These are phyloP conservation scores for Cyclotella choctawhatcheeana DNA, from an alignment of 108 stramenopile species.

Conservation along the genomic window DNA sequence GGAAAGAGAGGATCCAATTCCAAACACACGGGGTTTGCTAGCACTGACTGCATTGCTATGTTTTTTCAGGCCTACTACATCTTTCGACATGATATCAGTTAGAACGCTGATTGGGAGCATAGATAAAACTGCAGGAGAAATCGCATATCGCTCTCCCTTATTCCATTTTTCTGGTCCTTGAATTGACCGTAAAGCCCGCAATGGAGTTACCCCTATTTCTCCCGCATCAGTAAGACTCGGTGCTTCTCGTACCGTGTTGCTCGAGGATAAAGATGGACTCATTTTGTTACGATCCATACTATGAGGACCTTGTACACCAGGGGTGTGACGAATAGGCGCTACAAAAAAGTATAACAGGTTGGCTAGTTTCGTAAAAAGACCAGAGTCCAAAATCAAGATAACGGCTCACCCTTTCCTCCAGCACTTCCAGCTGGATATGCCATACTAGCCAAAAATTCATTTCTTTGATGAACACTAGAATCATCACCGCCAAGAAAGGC, in stretches of 20 bases:
- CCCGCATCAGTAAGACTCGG: conserved; percentile 20
- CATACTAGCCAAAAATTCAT: conserved; percentile 43
- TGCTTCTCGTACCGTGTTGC: conserved; percentile 15
- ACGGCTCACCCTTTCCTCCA: conserved; percentile 34
- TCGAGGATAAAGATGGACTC: conserved; percentile 28
- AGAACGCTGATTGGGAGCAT: conserved; percentile 68
- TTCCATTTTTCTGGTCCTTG: conserved; percentile 73
- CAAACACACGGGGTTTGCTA: conserved; percentile 27
- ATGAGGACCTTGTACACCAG: conserved; percentile 22
- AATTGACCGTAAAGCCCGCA: conserved; percentile 63
- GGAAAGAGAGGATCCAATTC: conserved; percentile 45
- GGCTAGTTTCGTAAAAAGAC: not conserved
- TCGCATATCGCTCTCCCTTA: conserved; percentile 69
- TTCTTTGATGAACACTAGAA: conserved; percentile 46
- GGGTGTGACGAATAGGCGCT: conserved; percentile 14
- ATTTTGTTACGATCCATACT: conserved; percentile 43
- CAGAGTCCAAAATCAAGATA: not conserved
- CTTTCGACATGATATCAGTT: conserved; percentile 50
- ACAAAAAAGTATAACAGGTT: not conserved
- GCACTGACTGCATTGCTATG: conserved; percentile 7
- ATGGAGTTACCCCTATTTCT: conserved; percentile 24
- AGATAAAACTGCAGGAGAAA: conserved; percentile 72
- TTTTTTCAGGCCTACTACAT: conserved; percentile 14
- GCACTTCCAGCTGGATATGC: conserved; percentile 39
- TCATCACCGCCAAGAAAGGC: conserved; percentile 87